phyloP scores from a whole-genome alignment of 768 basidiomycete species.

The Agrocybe chaxingu region DNA sequence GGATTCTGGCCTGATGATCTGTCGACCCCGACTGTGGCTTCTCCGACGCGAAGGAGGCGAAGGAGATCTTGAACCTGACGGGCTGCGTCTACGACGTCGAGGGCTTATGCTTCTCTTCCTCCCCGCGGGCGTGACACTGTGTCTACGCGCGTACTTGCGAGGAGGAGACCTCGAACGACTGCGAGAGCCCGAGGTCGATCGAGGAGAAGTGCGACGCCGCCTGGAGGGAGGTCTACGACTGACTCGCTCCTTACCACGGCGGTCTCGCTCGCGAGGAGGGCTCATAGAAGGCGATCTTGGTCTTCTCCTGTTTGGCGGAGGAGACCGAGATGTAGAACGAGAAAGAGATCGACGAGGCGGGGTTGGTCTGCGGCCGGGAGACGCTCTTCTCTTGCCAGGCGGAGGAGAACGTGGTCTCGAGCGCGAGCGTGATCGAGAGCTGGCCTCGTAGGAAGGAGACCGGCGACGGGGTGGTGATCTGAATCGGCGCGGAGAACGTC shows the following conservation, averaged over 20 bases:
- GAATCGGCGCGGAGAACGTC: conserved; percentile 32
- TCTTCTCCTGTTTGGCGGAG: conserved; percentile 28
- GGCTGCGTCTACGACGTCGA: conserved; percentile 21
- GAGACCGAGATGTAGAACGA: conserved; percentile 40
- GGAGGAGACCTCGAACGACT: conserved; percentile 43
- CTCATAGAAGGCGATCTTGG: conserved; percentile 47
- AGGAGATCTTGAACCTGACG: conserved; percentile 26
- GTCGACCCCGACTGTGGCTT: conserved; percentile 22
- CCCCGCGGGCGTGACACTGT: conserved; percentile 33
- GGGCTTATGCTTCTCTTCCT: conserved; percentile 31
- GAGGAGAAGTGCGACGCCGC: conserved; percentile 40
- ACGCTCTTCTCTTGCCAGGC: conserved; percentile 17
- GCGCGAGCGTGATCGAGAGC: conserved; percentile 20
- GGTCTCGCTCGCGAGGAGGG: conserved; percentile 40
- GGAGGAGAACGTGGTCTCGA: conserved; percentile 21
- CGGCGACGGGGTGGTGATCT: conserved; percentile 33
- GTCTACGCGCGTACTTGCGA: conserved; percentile 38
- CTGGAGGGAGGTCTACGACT: conserved; percentile 54
- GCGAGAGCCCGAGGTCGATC: conserved; percentile 27
- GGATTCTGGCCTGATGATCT: conserved; percentile 13
- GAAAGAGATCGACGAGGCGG: conserved; percentile 45
- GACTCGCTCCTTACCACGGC: conserved; percentile 30
- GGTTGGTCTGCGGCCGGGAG: conserved; percentile 26
- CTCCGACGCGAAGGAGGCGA: conserved; percentile 28
- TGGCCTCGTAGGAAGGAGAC: conserved; percentile 19